phyloP scores from a whole-genome alignment of 2,329 filamentous ascomycete genomes.

The Calonectria pseudoreteaudii region DNA sequence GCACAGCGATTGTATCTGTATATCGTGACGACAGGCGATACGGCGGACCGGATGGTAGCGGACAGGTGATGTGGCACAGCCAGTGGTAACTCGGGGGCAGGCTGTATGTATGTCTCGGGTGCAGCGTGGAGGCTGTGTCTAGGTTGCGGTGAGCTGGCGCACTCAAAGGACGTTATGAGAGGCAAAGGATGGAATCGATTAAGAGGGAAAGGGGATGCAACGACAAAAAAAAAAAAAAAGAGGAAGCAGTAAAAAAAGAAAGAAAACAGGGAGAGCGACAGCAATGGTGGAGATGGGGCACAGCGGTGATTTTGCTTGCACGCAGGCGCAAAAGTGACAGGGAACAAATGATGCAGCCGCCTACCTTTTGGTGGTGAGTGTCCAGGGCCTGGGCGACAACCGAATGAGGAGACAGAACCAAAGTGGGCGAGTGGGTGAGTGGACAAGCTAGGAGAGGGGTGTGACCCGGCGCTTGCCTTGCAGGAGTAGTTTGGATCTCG shows the following conservation, averaged over 20 bases:
- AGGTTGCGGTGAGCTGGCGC: conserved; percentile 39
- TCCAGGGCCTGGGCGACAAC: conserved; percentile 39
- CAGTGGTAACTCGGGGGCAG: conserved; percentile 31
- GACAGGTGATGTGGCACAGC: conserved; percentile 38
- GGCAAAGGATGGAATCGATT: conserved; percentile 17
- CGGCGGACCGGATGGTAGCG: conserved; percentile 36
- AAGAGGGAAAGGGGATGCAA: conserved; percentile 26
- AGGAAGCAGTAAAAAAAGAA: conserved; percentile 29
- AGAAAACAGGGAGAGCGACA: conserved; percentile 27
- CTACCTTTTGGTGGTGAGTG: conserved; percentile 41
- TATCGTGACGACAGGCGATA: conserved; percentile 33
- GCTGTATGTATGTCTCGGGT: conserved; percentile 49
- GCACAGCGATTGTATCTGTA: conserved; percentile 27
- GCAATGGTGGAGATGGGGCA: conserved; percentile 36
- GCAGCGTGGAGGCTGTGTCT: conserved; percentile 35
- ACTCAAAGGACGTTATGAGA: not conserved
- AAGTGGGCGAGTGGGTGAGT: conserved; percentile 38
- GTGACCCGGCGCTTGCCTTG: conserved; percentile 49
- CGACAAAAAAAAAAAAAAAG: conserved; percentile 26
- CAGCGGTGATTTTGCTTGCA: conserved; percentile 42
- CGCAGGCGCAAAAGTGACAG: conserved; percentile 33
- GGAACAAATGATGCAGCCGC: conserved; percentile 39
- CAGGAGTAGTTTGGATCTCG: conserved; percentile 44
- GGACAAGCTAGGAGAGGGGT: conserved; percentile 44
- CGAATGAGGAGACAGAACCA: conserved; percentile 41